Conservation (phyloP, 108 stramenopile species). For the Bacterosira constricta region DNA sequence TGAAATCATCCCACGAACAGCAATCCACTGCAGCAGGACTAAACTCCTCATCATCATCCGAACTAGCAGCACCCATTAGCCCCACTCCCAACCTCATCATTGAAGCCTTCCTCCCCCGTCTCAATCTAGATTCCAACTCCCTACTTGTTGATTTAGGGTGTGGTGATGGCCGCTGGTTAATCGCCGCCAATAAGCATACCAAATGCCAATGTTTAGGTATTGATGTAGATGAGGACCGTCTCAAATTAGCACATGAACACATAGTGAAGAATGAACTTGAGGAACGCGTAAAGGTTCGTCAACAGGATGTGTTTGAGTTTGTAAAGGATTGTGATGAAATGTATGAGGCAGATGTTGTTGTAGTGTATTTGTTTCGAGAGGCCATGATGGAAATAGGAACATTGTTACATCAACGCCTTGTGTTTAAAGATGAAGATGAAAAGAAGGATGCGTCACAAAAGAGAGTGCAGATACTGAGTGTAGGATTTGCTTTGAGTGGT, state of each 20-base stretch:
- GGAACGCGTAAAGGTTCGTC: conserved; percentile 16
- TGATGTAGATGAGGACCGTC: conserved; percentile 43
- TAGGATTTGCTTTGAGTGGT: conserved; percentile 39
- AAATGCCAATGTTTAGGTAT: conserved; percentile 51
- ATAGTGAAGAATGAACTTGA: conserved; percentile 22
- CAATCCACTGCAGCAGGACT: neutral
- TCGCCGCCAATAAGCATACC: conserved; percentile 34
- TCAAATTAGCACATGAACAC: conserved; percentile 13
- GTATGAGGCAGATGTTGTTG: conserved; percentile 40
- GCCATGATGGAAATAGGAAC: conserved; percentile 37
- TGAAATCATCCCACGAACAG: conserved; percentile 31
- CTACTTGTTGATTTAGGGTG: conserved; percentile 52
- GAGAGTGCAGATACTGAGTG: conserved; percentile 21
- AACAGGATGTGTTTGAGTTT: conserved; percentile 43
- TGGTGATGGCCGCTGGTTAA: conserved; percentile 56
- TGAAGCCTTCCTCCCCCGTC: conserved; percentile 39
- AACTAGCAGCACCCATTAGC: conserved; percentile 46
- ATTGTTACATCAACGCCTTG: conserved; percentile 23
- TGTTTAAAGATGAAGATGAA: neutral
- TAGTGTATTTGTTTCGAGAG: conserved; percentile 51
- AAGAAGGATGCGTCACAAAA: neutral
- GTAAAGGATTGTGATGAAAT: conserved; percentile 13
- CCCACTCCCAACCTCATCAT: conserved; percentile 42
- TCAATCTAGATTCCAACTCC: conserved; percentile 25
- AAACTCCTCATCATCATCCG: neutral